Conservation (phyloP, 805 yeast species). For the Metschnikowia chrysomelidarum region DNA sequence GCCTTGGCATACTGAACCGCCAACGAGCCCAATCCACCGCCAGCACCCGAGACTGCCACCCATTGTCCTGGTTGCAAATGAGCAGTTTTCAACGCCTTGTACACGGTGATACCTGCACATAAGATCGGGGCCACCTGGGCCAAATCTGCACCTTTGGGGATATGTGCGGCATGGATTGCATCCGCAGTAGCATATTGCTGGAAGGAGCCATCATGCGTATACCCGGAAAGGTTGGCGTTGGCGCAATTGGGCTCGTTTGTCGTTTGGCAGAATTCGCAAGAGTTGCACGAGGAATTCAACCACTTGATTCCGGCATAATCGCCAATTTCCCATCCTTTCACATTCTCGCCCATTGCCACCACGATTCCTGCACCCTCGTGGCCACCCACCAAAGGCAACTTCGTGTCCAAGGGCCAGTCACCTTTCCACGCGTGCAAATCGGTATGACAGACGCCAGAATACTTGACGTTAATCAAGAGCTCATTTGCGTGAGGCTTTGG, state of each 20-base stretch:
- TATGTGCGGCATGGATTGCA: slow-evolving; percentile 80
- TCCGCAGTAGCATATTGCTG: slow-evolving; percentile 89
- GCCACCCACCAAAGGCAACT: slow-evolving; percentile 80
- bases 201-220: slow-evolving; percentile 88
- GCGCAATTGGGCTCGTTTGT: slow-evolving; percentile 72
- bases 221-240: slow-evolving; percentile 65
- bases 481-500: slow-evolving; percentile 78
- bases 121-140: slow-evolving; percentile 78
- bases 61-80: slow-evolving; percentile 66
- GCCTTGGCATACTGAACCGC: slow-evolving; percentile 75
- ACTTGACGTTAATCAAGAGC: slow-evolving; percentile 75
- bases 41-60: slow-evolving; percentile 78
- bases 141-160: slow-evolving; percentile 72
- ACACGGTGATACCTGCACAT: slow-evolving; percentile 90
- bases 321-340: slow-evolving; percentile 69
- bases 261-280: slow-evolving; percentile 71
- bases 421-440: slow-evolving; percentile 94
- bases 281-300: slow-evolving; percentile 74
- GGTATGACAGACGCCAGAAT: slow-evolving; percentile 92
- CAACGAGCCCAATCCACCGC: slow-evolving; percentile 75
- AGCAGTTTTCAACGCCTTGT: slow-evolving; percentile 85
- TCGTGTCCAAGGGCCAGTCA: slow-evolving; percentile 82
- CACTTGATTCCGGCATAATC: slow-evolving; percentile 84
- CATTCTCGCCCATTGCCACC: slow-evolving; percentile 71
- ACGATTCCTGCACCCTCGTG: slow-evolving; percentile 90